Base-by-base conservation (phyloP, 805 yeast species). In the Kodamaea hsintzibuensis region DNA sequence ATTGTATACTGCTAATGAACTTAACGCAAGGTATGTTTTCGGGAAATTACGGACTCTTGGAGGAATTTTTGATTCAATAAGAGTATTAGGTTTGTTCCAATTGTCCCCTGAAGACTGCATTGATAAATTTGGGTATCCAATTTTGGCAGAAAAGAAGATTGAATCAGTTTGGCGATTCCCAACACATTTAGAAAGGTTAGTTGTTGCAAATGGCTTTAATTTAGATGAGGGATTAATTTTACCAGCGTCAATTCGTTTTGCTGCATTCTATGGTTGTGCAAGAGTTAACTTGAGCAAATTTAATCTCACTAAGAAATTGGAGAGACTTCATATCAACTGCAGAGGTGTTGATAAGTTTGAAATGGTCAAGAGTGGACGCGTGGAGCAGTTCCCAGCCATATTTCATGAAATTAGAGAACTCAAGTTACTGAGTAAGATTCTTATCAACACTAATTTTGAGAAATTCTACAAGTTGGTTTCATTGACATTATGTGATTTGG, bases 231-330 rank as follows among this genome's bases (percentile, higher is more conserved):
- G 47, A 13, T 33, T 55, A 4, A 22, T 47, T n/a, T 37, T 55
- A 18, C 50, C 51, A 7, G 42, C 49, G 2, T 42, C 58, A 2
- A 16, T 55, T 27, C 42, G 49, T 35, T 50, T 35, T 14, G 54
- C 51, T 9, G 49, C 52, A 1, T 46, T 55, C 19, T 55, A 52
- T 16, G 42, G 49, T 22, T 46, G 53, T 14, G 16, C 44, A 7
- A 52, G 35, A 10, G 44, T 55, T 9, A 55, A 55, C 46, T 50
- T 55, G 45, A 52, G 51, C 17, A 55, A 55, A 42, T 55, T 55
- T 40, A 55, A 55, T 22, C 45, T 55, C 9, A 50, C 58, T 19
- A 55, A 49, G 35, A 50, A 39, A 18, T 50, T 55, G 37, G 58
- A 55, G 17, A 33, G 43, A 25, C 42, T 55, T 9, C 56, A 52